Percentiles rank a stretch among this genome's conserved stretches.
Conservation (phyloP, 192 early-diverging fungal species). For the Podila clonocystis region DNA sequence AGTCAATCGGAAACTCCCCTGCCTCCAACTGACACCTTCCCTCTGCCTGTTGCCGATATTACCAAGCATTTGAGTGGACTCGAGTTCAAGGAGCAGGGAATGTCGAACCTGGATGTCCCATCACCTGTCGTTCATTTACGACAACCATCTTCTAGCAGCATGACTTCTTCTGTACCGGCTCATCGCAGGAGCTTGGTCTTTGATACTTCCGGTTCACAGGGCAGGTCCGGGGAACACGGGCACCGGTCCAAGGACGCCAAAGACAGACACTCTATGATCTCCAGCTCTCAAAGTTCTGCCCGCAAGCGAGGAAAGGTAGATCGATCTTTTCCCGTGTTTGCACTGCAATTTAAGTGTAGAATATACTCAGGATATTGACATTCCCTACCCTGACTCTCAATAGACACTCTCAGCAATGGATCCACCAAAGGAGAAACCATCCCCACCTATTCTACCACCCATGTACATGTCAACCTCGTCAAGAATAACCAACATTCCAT, state of each 20-base stretch:
- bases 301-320: slow-evolving; percentile 49
- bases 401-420: slow-evolving; percentile 43
- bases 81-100: slow-evolving; percentile 35
- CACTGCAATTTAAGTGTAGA: too few relatives aligned
- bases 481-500: slow-evolving; percentile 18
- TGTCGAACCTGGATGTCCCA: slow-evolving; percentile 4
- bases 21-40: slow-evolving; percentile 6
- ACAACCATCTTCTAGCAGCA: slow-evolving; percentile 21
- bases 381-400: background rate
- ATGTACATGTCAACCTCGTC: slow-evolving; percentile 54
- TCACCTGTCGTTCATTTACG: slow-evolving; percentile 10
- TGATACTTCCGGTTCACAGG: slow-evolving; percentile 10
- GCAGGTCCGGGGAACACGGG: slow-evolving; percentile 7
- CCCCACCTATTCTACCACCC: slow-evolving; percentile 47
- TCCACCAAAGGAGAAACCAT: slow-evolving; percentile 46
- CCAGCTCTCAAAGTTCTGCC: slow-evolving; percentile 12
- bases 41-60: slow-evolving; percentile 43
- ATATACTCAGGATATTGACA: background rate
- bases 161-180: background rate
- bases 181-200: slow-evolving; percentile 39
- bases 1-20: slow-evolving; percentile 20
- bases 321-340: too few relatives aligned
- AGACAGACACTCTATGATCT: slow-evolving; percentile 20
- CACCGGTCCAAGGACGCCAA: slow-evolving; percentile 3
- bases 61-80: slow-evolving; percentile 44